Percentiles rank a stretch among this genome's conserved stretches.
Conservation (phyloP, 2,329 filamentous ascomycete genomes). For the Hymenotorrendiella dingleyae region DNA sequence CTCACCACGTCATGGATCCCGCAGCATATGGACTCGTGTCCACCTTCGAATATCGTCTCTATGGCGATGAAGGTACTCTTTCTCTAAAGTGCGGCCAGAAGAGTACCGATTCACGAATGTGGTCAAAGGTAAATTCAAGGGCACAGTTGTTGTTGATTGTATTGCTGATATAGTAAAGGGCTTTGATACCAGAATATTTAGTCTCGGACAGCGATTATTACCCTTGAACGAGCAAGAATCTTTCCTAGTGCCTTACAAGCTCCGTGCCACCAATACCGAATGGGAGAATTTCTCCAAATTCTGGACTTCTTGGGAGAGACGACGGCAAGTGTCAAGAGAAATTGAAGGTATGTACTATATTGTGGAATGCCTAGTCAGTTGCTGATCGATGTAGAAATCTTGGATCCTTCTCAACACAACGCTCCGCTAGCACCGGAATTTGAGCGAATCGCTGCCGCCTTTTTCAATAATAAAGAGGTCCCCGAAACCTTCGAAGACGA, state of each 20-base stretch:
- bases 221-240: no score
- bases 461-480: conserved; percentile 9
- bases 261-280: conserved; percentile 4
- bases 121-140: conserved; percentile 1
- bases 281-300: background rate
- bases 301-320: background rate
- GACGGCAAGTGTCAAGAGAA: background rate
- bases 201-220: no score
- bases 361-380: background rate
- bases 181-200: no score
- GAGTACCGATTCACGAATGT: background rate
- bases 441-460: conserved; percentile 6
- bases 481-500: conserved; percentile 6
- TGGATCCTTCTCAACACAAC: background rate
- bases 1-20: background rate
- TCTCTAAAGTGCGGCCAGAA: conserved; percentile 1
- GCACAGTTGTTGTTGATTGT: no score
- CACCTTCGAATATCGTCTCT: no score
- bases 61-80: background rate
- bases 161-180: no score
- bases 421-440: conserved; percentile 5
- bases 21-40: background rate
- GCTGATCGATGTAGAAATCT: conserved; percentile 2
- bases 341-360: conserved; percentile 3
- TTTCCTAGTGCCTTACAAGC: conserved; percentile 9